A percentile compares a stretch with the other conserved stretches of the same genome.
phyloP scores from a whole-genome alignment of 495 filamentous ascomycete species.

The Daldinia childiae region DNA sequence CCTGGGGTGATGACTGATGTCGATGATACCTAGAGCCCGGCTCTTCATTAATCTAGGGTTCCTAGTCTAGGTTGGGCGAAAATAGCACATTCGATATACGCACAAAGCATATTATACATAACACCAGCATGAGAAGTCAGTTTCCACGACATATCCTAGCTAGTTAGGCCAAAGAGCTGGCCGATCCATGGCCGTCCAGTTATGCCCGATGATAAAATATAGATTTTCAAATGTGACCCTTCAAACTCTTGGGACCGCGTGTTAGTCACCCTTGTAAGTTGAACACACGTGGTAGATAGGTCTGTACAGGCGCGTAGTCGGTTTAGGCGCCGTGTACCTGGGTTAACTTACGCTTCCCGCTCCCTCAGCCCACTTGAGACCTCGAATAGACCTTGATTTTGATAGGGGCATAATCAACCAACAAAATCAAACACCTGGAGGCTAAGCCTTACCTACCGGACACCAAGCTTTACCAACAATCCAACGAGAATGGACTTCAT shows the following conservation, averaged over 20 bases:
- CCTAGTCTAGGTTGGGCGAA: slow-evolving; percentile 28
- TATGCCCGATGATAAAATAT: slow-evolving; percentile 9
- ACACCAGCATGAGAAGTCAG: background rate
- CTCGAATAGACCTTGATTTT: slow-evolving; percentile 5
- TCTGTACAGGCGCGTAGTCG: slow-evolving; percentile 15
- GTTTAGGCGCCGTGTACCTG: slow-evolving; percentile 23
- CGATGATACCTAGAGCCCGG: slow-evolving; percentile 5
- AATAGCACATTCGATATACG: slow-evolving; percentile 20
- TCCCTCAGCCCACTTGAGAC: background rate
- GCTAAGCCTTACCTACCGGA: slow-evolving; percentile 13
- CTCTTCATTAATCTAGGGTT: slow-evolving; percentile 25
- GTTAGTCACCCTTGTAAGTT: background rate
- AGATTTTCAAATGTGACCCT: background rate
- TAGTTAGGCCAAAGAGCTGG: slow-evolving; percentile 3
- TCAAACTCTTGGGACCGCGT: background rate
- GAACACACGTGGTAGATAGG: slow-evolving; percentile 23
- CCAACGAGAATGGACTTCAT: slow-evolving; percentile 23
- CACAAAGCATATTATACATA: slow-evolving; percentile 19
- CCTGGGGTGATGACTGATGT: slow-evolving; percentile 6
- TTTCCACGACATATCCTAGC: slow-evolving; percentile 20
- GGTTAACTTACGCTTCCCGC: background rate
- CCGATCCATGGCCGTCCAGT: background rate
- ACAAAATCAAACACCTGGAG: slow-evolving; percentile 3
- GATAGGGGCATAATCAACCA: slow-evolving; percentile 19
- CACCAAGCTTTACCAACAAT: background rate